phyloP scores from a whole-genome alignment of 805 yeast species.

The Candida piceae region DNA sequence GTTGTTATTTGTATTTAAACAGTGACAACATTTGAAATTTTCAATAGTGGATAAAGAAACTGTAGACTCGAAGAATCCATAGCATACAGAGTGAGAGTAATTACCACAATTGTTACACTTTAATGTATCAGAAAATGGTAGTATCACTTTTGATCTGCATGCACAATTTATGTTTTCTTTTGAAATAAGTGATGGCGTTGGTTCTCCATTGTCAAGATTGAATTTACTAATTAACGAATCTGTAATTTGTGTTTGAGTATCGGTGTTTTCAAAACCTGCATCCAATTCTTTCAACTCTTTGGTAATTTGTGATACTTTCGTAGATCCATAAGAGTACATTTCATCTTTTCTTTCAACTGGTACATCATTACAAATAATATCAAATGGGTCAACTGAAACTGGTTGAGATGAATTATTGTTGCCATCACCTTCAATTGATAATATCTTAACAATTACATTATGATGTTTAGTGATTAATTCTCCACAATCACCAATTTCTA shows the following conservation, averaged over 20 bases:
- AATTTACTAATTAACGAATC: not conserved
- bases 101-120: conserved; percentile 16
- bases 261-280: conserved; percentile 1
- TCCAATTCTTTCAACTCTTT: conserved; percentile 15
- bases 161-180: conserved; percentile 11
- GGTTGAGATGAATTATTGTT: too few relatives aligned
- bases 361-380: conserved; percentile 1
- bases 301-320: conserved; percentile 22
- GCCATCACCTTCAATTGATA: too few relatives aligned
- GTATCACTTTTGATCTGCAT: conserved; percentile 13
- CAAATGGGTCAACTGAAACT: conserved; percentile 31
- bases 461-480: conserved; percentile 20
- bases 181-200: not conserved
- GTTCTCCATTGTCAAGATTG: not conserved
- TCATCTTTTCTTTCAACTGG: too few relatives aligned
- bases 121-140: conserved; percentile 9
- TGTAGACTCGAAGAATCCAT: conserved; percentile 8
- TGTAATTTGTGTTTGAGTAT: conserved; percentile 7
- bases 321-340: too few relatives aligned
- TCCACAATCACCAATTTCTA: conserved; percentile 22
- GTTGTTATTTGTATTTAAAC: conserved; percentile 2
- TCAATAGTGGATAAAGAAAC: not conserved
- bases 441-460: conserved; percentile 12
- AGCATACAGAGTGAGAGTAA: conserved; percentile 19
- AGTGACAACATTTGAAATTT: conserved; percentile 15